Base-by-base conservation (phyloP, 129 eudicot species). In the Erigeron canadensis region DNA sequence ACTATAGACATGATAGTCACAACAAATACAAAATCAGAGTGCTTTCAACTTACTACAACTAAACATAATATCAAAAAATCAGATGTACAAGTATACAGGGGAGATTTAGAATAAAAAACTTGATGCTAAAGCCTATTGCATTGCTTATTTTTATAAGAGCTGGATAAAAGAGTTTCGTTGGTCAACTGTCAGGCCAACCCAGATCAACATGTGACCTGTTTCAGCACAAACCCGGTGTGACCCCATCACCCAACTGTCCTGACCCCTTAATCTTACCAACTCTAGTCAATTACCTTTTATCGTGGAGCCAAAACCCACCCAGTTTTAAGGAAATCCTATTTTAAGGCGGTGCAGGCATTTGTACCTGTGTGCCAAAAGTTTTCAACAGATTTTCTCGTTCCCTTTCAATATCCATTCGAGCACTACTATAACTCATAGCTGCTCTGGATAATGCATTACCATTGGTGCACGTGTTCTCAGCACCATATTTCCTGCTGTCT, bases 401-500 rank as follows among this genome's bases (percentile, higher is more conserved):
- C 72, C 71, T 85, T 76, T 93, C 95, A 55, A 93, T 87, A 65
- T 89, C 92, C 75, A 85, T 85, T 53, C 88, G 84, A 59, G 92
- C 95, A 71, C 78, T 76, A 44, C 92, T 77, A 74, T 79, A 89
- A 84, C 88, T 85, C 80, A 87, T 61, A 43, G 98, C 98, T 50
- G 86, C 96, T 85, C 77, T 93, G 42, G 96, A 89, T 54, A 93
- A 70, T 55, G 84, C 81, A 80, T 50, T 81, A 57, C 96, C 88
- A 66, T 87, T 89, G 46, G 98, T 89, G 75, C 96, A 87, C 15
- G 92, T 85, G 81, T 82, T 93, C 77, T 89, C 96, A 74, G 87
- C 75, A 38, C 95, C 95, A 77, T 93, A 93, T 77, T 93, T 93
- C 75, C 88, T 77, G 83, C 96, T 85, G 75, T 85, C 91, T 82